phyloP scores from a whole-genome alignment of 1,284 basidiomycete genomes.

The Neonothopanus nambi region DNA sequence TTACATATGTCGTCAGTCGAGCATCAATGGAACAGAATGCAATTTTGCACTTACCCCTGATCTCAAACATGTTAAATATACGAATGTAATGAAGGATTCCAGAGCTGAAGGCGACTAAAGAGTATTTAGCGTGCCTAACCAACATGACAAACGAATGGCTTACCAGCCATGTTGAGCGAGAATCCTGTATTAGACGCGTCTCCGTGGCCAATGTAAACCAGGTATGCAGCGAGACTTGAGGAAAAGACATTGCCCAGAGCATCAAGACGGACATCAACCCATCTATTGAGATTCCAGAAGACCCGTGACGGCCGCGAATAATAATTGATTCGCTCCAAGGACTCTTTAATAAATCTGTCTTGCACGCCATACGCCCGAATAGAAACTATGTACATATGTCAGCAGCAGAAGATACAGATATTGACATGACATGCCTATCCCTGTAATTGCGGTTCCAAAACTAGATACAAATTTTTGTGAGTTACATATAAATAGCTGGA shows the following conservation, averaged over 20 bases:
- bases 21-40: not conserved
- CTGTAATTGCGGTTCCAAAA: slow-evolving; percentile 68
- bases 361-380: slow-evolving; percentile 50
- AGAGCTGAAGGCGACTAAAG: slow-evolving; percentile 50
- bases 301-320: slow-evolving; percentile 39
- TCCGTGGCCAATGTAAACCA: slow-evolving; percentile 33
- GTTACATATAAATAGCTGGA: not conserved
- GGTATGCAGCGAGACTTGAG: slow-evolving; percentile 39
- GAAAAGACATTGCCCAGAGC: slow-evolving; percentile 41
- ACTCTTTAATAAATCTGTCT: slow-evolving; percentile 37
- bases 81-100: slow-evolving; percentile 57
- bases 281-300: slow-evolving; percentile 49
- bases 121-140: not conserved
- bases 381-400: slow-evolving; percentile 8
- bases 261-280: slow-evolving; percentile 50
- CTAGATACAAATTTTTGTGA: slow-evolving; percentile 35
- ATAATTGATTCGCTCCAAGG: slow-evolving; percentile 37
- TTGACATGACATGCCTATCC: slow-evolving; percentile 50
- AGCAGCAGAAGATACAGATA: not conserved
- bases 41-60: slow-evolving; percentile 4
- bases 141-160: not conserved
- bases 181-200: slow-evolving; percentile 42
- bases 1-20: slow-evolving; percentile 9
- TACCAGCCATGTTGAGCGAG: slow-evolving; percentile 35
- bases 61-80: slow-evolving; percentile 55